These are phyloP conservation scores for Schizochytrium sp. DNA, from an alignment of 108 stramenopile species.

Conservation along the genomic window DNA sequence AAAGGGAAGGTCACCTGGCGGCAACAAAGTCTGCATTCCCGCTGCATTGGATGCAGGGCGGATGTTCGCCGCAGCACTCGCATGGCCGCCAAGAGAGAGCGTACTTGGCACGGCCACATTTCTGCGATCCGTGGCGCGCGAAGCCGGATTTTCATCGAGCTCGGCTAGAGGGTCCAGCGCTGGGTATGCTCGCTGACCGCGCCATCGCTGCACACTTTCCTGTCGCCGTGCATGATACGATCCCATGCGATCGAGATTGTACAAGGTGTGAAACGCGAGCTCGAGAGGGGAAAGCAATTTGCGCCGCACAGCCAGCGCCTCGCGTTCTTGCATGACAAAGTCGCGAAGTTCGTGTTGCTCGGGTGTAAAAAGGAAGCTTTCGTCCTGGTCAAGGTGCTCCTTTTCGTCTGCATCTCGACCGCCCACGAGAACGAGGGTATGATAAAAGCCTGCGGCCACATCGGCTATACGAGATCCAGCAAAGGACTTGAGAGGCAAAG, in stretches of 20 bases:
- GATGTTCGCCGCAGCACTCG: not conserved
- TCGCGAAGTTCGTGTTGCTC: not conserved
- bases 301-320: not conserved
- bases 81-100: not conserved
- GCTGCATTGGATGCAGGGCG: not conserved
- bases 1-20: not conserved
- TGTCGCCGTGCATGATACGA: not conserved
- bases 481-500: conserved; percentile 41
- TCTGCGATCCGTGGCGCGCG: too few relatives aligned
- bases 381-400: not conserved
- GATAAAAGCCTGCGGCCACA: conserved; percentile 54
- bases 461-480: conserved; percentile 44
- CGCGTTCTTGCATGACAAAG: not conserved
- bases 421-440: conserved; percentile 43
- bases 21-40: not conserved
- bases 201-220: not conserved
- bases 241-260: not conserved
- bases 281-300: not conserved
- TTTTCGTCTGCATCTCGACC: not conserved
- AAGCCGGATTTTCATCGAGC: not conserved
- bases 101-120: too few relatives aligned
- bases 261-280: not conserved
- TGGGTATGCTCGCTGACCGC: not conserved
- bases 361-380: not conserved
- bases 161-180: not conserved